phyloP scores from a whole-genome alignment of 2,329 filamentous ascomycete genomes.

The Talaromyces sp. region DNA sequence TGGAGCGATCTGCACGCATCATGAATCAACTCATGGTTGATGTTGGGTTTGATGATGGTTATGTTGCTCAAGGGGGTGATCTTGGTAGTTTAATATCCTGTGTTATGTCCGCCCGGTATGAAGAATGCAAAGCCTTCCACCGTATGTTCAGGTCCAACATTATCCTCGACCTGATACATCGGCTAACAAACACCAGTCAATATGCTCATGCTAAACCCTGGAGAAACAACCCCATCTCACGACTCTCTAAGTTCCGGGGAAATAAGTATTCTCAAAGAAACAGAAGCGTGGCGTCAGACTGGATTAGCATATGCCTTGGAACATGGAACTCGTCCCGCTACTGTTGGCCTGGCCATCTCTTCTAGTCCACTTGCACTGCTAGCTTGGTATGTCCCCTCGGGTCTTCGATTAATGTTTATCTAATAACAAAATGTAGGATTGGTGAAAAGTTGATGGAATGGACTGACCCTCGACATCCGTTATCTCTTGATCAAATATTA shows the following conservation, averaged over 20 bases:
- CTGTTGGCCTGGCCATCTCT: constrained; percentile 58
- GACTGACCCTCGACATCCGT: constrained; percentile 6
- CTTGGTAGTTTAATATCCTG: constrained; percentile 53
- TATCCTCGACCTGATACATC: not conserved
- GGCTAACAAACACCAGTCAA: constrained; percentile 5
- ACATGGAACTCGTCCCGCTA: constrained; percentile 59
- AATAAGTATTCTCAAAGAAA: constrained; percentile 24
- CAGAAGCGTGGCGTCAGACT: constrained; percentile 41
- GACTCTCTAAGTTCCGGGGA: not conserved
- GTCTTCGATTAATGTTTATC: not conserved
- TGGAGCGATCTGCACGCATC: constrained; percentile 45
- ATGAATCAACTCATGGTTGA: constrained; percentile 57
- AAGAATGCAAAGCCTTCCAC: constrained; percentile 51
- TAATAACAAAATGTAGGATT: constrained; percentile 6
- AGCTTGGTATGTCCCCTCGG: constrained; percentile 47
- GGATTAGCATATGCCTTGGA: constrained; percentile 55
- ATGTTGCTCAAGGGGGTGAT: constrained; percentile 62
- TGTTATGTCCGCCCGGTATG: constrained; percentile 44
- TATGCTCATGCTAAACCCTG: constrained; percentile 7
- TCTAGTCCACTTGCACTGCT: constrained; percentile 60
- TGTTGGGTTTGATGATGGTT: constrained; percentile 56
- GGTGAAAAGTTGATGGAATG: constrained; percentile 12
- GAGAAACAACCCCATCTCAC: not conserved
- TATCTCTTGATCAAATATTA: constrained; percentile 6
- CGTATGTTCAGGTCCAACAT: constrained; percentile 4